Base-by-base conservation (phyloP, 1,284 basidiomycete genomes). In the Sanghuangporus weigelae region DNA sequence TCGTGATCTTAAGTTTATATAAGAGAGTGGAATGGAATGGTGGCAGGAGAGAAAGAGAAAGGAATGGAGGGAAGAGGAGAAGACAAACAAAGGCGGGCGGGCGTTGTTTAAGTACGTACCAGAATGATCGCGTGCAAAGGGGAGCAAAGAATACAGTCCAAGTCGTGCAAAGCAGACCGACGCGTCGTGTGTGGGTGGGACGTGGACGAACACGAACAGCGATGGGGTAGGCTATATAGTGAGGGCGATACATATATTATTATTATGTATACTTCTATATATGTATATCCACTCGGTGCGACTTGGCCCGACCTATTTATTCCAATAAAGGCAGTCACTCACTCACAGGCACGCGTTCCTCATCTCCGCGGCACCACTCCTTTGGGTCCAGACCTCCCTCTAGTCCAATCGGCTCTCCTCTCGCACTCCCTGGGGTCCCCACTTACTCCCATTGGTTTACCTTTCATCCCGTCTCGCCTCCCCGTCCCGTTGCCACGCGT, bases 51-150 rank as follows among this genome's bases (percentile, higher is more conserved):
- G 1, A 12, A 7, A 38, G 35, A 57, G 2, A 42, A 10, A 12
- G 56, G 44, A 57, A 57, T 42, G 56, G 56, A 46, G 44, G 39
- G 36, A 40, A n/a, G n/a, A n/a, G n/a, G n/a, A n/a, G n/a, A n/a
- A n/a, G n/a, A n/a, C n/a, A n/a, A n/a, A n/a, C n/a, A n/a, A n/a
- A n/a, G n/a, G n/a, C n/a, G n/a, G n/a, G n/a, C n/a, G n/a, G n/a
- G n/a, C n/a, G n/a, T n/a, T n/a, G n/a, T n/a, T n/a, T n/a, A n/a
- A n/a, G n/a, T n/a, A 54, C 6, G 31, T 12, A 31, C 23, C 35
- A 54, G 38, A 35, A 23, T 23, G 21, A 2, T 14, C 7, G 49
- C 19, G 14, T 51, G 12, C 19, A 23, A 23, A 7, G 31, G 49
- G 12, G 21, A 51, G 51, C 35, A 54, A 54, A 16, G 4, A 16